A percentile compares a stretch with the other conserved stretches of the same genome.
These are phyloP conservation scores for Daldinia eschscholtzii DNA, from an alignment of 2,329 filamentous ascomycete genomes.

Conservation along the genomic window DNA sequence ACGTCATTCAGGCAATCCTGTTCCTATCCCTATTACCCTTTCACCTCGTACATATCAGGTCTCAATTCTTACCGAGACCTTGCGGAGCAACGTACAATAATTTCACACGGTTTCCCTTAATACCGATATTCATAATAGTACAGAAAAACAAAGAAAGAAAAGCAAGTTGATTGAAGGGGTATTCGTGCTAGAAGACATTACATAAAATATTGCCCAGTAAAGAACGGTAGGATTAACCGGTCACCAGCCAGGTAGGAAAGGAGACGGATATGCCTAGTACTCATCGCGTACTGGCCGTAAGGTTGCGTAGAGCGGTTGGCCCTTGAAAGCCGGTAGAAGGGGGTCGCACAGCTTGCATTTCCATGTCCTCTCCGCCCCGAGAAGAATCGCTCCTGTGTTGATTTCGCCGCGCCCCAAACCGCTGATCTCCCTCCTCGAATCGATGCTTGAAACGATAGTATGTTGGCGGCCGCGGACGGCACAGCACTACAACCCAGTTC, in stretches of 20 bases:
- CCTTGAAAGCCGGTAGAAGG: conserved; percentile 65
- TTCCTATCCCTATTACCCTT: conserved; percentile 14
- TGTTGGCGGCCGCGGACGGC: conserved; percentile 85
- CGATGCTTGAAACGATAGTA: conserved; percentile 87
- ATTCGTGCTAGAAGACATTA: conserved; percentile 34
- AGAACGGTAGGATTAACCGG: neutral
- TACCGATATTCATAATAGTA: conserved; percentile 22
- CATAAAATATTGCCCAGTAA: conserved; percentile 28
- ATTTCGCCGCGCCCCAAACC: conserved; percentile 73
- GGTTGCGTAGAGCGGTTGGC: conserved; percentile 59
- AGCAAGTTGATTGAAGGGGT: conserved; percentile 28
- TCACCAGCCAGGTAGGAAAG: conserved; percentile 13
- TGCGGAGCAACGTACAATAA: neutral
- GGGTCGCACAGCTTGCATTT: conserved; percentile 77
- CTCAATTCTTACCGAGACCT: conserved; percentile 6
- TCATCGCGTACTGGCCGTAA: conserved; percentile 42
- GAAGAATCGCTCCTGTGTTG: conserved; percentile 64
- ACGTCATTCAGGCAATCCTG: conserved; percentile 6
- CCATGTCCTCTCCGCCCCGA: conserved; percentile 70
- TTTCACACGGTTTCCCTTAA: conserved; percentile 14
- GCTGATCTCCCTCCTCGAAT: conserved; percentile 85
- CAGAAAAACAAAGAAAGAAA: conserved; percentile 16
- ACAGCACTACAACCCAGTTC: conserved; percentile 86
- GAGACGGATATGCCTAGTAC: conserved; percentile 13
- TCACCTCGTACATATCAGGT: conserved; percentile 11